phyloP scores from a whole-genome alignment of 352 stramenopile genomes.

The Peronospora belbahrii region DNA sequence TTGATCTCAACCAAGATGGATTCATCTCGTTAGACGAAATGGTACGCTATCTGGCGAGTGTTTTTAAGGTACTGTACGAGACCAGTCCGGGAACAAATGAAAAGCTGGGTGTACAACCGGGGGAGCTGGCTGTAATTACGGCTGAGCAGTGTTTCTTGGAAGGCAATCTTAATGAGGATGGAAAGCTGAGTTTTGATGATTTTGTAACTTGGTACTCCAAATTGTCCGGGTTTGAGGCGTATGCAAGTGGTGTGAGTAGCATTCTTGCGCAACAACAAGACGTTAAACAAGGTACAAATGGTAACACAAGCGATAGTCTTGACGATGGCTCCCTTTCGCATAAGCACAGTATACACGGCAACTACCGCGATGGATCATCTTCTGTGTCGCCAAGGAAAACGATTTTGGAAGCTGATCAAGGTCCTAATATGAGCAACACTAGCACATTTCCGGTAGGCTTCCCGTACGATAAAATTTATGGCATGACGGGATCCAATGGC shows the following conservation, averaged over 20 bases:
- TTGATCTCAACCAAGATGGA: conserved; percentile 82
- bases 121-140: conserved; percentile 71
- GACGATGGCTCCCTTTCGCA: conserved; percentile 6
- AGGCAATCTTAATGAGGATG: conserved; percentile 73
- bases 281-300: conserved; percentile 7
- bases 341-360: conserved; percentile 10
- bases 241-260: conserved; percentile 27
- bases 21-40: conserved; percentile 87
- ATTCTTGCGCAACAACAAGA: conserved; percentile 15
- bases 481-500: conserved; percentile 28
- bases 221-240: conserved; percentile 37
- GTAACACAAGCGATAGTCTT: conserved; percentile 8
- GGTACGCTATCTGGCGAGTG: conserved; percentile 71
- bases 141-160: conserved; percentile 83
- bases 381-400: conserved; percentile 26
- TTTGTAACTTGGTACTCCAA: conserved; percentile 83
- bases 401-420: conserved; percentile 15
- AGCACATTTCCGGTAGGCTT: conserved; percentile 23
- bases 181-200: conserved; percentile 79
- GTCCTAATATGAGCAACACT: conserved; percentile 1
- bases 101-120: conserved; percentile 50
- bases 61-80: conserved; percentile 86
- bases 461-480: conserved; percentile 35
- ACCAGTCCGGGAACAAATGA: conserved; percentile 53
- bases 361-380: conserved; percentile 9